Conservation (phyloP, 2,329 filamentous ascomycete genomes). For the Monosporascus sp. region DNA sequence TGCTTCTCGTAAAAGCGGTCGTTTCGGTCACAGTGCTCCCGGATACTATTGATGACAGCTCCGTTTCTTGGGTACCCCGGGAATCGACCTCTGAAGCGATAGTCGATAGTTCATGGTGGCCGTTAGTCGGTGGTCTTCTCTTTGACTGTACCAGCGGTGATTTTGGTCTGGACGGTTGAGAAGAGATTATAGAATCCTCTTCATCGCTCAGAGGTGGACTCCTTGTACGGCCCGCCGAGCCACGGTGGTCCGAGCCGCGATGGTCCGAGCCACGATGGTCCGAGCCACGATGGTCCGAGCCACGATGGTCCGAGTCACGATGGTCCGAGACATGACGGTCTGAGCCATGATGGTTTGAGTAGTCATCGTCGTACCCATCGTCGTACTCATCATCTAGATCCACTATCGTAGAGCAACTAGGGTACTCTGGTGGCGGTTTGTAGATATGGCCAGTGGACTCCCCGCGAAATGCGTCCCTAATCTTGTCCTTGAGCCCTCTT, state of each 20-base stretch:
- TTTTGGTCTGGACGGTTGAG: neutral
- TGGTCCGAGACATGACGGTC: too few species aligned
- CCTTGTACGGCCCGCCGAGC: neutral
- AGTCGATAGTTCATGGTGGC: slow-evolving; percentile 51
- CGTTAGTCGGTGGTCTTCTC: slow-evolving; percentile 45
- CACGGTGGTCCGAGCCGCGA: slow-evolving; percentile 1
- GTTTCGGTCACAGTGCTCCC: slow-evolving; percentile 49
- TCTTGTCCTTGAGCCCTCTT: slow-evolving; percentile 49
- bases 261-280: neutral
- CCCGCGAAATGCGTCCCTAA: slow-evolving; percentile 58
- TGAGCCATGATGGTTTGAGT: slow-evolving; percentile 8
- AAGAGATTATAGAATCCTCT: neutral
- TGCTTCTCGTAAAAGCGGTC: slow-evolving; percentile 42
- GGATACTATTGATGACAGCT: slow-evolving; percentile 44
- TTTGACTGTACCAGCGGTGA: slow-evolving; percentile 8
- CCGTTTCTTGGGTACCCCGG: slow-evolving; percentile 40
- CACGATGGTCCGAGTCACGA: too few species aligned
- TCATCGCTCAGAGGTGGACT: slow-evolving; percentile 10
- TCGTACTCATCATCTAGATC: slow-evolving; percentile 23
- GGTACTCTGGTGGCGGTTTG: slow-evolving; percentile 41
- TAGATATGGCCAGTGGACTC: slow-evolving; percentile 45
- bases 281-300: neutral
- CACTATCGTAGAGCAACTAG: slow-evolving; percentile 38
- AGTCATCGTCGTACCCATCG: slow-evolving; percentile 21
- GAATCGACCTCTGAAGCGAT: slow-evolving; percentile 47